These are phyloP conservation scores for Penicillium freii DNA, from an alignment of 2,329 filamentous ascomycete species.

Conservation along the genomic window DNA sequence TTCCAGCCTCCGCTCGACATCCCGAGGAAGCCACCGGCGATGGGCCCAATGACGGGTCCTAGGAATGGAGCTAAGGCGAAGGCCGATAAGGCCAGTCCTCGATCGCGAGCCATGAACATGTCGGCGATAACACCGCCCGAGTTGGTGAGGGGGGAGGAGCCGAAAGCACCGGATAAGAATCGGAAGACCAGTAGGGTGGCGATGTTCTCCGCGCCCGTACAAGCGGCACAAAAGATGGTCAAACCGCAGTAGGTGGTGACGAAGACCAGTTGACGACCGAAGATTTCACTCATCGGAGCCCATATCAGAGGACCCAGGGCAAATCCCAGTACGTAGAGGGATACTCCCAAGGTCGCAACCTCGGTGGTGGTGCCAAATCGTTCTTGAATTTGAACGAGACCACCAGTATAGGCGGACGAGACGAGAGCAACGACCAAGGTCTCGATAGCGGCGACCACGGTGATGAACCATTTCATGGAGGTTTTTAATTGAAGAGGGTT, in stretches of 20 bases:
- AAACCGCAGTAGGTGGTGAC: slow-evolving; percentile 42
- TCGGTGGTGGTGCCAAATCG: slow-evolving; percentile 39
- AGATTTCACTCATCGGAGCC: slow-evolving; percentile 43
- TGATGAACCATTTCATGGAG: slow-evolving; percentile 43
- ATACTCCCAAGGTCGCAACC: slow-evolving; percentile 44
- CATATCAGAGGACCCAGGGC: slow-evolving; percentile 48
- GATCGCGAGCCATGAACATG: slow-evolving; percentile 55
- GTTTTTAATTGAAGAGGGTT: slow-evolving; percentile 41
- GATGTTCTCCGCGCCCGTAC: slow-evolving; percentile 58
- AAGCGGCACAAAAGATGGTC: slow-evolving; percentile 61
- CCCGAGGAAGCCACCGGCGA: slow-evolving; percentile 66
- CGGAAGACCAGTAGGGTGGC: slow-evolving; percentile 63
- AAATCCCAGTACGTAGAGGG: slow-evolving; percentile 49
- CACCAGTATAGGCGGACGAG: slow-evolving; percentile 45
- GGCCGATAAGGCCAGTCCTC: slow-evolving; percentile 59
- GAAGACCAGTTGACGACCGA: slow-evolving; percentile 39
- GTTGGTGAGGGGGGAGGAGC: slow-evolving; percentile 62
- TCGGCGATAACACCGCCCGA: slow-evolving; percentile 63
- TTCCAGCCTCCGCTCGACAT: slow-evolving; percentile 62
- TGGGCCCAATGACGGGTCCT: slow-evolving; percentile 63
- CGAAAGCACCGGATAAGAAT: slow-evolving; percentile 64
- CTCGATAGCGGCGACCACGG: slow-evolving; percentile 38
- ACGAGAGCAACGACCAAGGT: slow-evolving; percentile 46
- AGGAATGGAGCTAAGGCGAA: slow-evolving; percentile 68
- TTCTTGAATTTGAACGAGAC: slow-evolving; percentile 35